phyloP scores from a whole-genome alignment of 805 yeast genomes.

The Wickerhamiella slavikovae region DNA sequence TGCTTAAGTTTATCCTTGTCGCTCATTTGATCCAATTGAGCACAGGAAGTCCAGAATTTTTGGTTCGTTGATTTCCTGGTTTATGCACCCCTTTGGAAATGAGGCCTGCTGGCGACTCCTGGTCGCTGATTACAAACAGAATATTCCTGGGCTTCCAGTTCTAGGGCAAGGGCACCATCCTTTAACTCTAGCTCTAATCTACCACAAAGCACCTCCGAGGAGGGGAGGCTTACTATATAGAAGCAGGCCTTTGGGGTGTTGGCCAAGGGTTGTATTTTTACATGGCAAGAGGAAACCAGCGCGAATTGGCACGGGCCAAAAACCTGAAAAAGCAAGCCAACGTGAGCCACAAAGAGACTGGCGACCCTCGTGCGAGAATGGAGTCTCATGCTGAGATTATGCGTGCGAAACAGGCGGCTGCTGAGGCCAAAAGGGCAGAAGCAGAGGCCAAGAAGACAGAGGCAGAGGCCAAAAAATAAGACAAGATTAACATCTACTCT shows the following conservation, averaged over 20 bases:
- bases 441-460: slow-evolving; percentile 1
- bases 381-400: slow-evolving; percentile 80
- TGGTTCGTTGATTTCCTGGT: too few species aligned
- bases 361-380: slow-evolving; percentile 71
- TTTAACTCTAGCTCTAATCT: too few species aligned
- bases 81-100: too few species aligned
- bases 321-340: slow-evolving; percentile 55
- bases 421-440: slow-evolving; percentile 22
- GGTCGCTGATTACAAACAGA: too few species aligned
- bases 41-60: too few species aligned
- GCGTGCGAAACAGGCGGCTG: slow-evolving; percentile 73
- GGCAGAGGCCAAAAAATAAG: not conserved
- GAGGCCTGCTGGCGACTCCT: too few species aligned
- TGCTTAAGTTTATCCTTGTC: slow-evolving; percentile 39
- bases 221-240: too few species aligned
- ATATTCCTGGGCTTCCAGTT: too few species aligned
- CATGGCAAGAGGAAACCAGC: slow-evolving; percentile 96
- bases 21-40: slow-evolving; percentile 1
- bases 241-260: too few species aligned
- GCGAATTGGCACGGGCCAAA: slow-evolving; percentile 84
- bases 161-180: too few species aligned
- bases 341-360: slow-evolving; percentile 44
- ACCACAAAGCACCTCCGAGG: too few species aligned
- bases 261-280: too few species aligned
- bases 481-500: not conserved